phyloP scores from a whole-genome alignment of 2,329 filamentous ascomycete genomes.

The Tolypocladium inflatum region DNA sequence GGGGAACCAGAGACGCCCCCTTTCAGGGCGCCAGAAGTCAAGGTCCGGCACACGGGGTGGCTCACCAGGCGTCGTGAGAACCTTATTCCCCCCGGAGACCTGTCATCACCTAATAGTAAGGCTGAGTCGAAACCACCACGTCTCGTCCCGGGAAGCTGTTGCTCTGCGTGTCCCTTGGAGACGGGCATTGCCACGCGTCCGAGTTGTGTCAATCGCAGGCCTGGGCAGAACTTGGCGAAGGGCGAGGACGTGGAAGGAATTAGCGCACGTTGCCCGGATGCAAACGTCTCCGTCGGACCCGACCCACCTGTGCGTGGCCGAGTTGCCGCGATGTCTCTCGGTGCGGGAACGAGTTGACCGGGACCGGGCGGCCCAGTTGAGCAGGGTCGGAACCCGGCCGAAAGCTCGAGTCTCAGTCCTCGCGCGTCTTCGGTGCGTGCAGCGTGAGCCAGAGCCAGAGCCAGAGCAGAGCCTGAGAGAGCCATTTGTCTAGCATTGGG shows the following conservation, averaged over 20 bases:
- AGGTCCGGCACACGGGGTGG: not conserved
- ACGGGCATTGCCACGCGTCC: not conserved
- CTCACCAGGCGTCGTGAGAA: constrained; percentile 12
- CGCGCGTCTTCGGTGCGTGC: not conserved
- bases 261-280: not conserved
- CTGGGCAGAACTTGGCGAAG: not conserved
- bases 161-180: not conserved
- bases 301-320: not conserved
- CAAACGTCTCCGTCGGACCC: constrained; percentile 1
- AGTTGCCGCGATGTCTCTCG: not conserved
- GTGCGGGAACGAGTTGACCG: not conserved
- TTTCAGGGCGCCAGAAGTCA: not conserved
- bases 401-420: not conserved
- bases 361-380: not conserved
- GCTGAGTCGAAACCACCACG: not conserved
- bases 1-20: not conserved
- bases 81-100: constrained; percentile 13
- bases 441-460: not conserved
- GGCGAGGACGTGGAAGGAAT: not conserved
- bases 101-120: not conserved
- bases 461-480: not conserved
- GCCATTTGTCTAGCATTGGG: not conserved
- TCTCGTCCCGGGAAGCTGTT: not conserved
- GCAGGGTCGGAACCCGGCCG: not conserved
- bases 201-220: not conserved